Base-by-base conservation (phyloP, 2,329 filamentous ascomycete genomes). In the Nemania sp. region DNA sequence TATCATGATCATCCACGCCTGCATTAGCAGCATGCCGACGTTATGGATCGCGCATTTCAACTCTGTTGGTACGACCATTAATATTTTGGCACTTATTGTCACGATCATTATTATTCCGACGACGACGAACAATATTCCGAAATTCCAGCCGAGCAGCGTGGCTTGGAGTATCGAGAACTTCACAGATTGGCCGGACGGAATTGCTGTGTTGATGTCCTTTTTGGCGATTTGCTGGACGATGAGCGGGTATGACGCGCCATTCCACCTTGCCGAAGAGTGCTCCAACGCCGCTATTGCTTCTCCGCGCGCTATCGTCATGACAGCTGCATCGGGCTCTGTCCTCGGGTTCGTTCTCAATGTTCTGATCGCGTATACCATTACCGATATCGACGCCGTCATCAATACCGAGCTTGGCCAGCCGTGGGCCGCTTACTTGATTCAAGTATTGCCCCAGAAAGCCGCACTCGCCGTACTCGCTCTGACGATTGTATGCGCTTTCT, bases 261-360 rank as follows among this genome's bases (percentile, higher is more conserved):
- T 90, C 68, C 87, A 90, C 70, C 71, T 90, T n/a, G 80, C 83
- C 3, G 87, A 91, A 66, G 87, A 91, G 69, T 90, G 87, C 70
- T 85, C 83, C 55, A 90, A 90, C 61, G 87, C 88, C 23, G 84
- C 81, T 61, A 72, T 90, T 40, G 86, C 88, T 24, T 81, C 85
- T 8, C 87, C 87, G 0, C 81, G 87, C 11, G 87, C 87, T 6
- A 91, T 90, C 47, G 81, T 89, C 31, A 74, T 90, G 65, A 90
- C 88, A 0, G 84, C 84, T 1, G 80, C 74, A 1, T 75, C 86
- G 2, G 88, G 88, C 5, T 86, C 86, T 1, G 57, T 86, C 2
- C 77, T 88, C 57, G 88, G 88, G 40, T 91, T 86, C 83, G 83
- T 88, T 61, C 71, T 91, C n/a, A 87, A 90, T 66, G 75, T 89